Evolutionary conservation across 78 protist species (phyloP), one percentile per base, ranked within the genome.

Genomic region (Polysphondylium violaceum): DNA sequence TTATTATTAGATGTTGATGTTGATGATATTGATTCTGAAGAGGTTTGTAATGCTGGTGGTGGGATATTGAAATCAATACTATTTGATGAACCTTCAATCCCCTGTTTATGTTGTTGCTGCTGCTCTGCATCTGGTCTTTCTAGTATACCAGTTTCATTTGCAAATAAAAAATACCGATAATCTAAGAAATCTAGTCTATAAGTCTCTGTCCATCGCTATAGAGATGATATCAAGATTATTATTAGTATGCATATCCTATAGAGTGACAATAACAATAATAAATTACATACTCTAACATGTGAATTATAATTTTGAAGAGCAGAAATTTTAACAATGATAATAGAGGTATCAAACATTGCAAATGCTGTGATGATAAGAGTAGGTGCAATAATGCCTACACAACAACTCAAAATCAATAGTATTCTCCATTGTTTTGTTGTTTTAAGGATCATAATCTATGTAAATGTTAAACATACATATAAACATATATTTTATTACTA

Each of bases 311-410:
- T 23, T 56, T 81, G 77, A 56, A 81, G 27, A 27, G 43, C 19
- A 1, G 90, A 69, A 6, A 81, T 59, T 69, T 64, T 63, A 17
- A 81, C 90, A 21, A 81, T 68, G 7, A 69, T 69, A 2, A 81
- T 81, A 5, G 76, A 56, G 3, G 90, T 76, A 47, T 81, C 90
- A 25, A 81, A 56, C 16, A 81, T 58, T 29, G 90, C 90, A 58
- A 81, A 81, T 19, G 90, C 90, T 29, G 90, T 81, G 0, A 81
- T 81, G 17, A 81, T 68, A 27, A 81, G 29, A 0, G 90, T 81
- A 21, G 90, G 90, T 43, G 90, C 76, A 14, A 81, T 47, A 17
- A 81, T 40, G 11, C 90, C 90, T 21, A 81, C 27, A 25, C 43
- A 81, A 33, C 90, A 67, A 58, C 76, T 67, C 53, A 43, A 8